These are phyloP conservation scores for Termitomyces sp. DNA, from an alignment of 768 basidiomycete species.

Conservation along the genomic window DNA sequence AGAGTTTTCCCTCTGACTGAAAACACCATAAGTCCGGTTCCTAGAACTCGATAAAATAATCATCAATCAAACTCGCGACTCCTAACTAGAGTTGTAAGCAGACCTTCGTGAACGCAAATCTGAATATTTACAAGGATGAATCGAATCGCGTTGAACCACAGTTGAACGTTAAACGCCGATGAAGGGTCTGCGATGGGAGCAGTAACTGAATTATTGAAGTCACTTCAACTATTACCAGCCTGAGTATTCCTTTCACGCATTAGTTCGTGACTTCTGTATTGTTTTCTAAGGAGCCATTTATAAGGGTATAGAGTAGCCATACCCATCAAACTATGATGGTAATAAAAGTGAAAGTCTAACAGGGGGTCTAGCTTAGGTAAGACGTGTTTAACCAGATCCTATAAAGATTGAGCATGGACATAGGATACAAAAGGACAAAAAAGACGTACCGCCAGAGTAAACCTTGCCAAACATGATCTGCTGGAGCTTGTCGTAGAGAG, in stretches of 20 bases:
- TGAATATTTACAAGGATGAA: no score
- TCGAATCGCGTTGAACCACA: no score
- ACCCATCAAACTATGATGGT: conserved; percentile 28
- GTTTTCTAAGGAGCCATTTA: conserved; percentile 30
- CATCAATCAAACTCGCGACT: no score
- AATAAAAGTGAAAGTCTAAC: conserved; percentile 35
- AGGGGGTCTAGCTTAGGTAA: conserved; percentile 20
- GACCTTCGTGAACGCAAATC: no score
- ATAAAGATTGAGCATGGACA: neutral
- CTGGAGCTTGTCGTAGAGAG: conserved; percentile 98
- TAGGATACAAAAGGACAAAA: neutral
- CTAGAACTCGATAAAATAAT: no score
- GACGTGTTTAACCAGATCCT: conserved; percentile 47
- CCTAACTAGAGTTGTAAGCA: no score
- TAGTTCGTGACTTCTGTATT: conserved; percentile 6
- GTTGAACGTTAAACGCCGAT: no score
- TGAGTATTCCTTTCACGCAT: neutral
- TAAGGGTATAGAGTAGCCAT: conserved; percentile 40
- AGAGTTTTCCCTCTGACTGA: no score
- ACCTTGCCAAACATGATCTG: conserved; percentile 97
- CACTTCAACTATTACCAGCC: no score
- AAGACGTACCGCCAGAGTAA: conserved; percentile 83
- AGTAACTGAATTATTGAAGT: no score
- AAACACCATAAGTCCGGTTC: no score
- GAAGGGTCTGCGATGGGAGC: no score